Evolutionary conservation across 768 basidiomycete genomes (phyloP).

Genomic region (Tricholoma hemisulphureum): DNA sequence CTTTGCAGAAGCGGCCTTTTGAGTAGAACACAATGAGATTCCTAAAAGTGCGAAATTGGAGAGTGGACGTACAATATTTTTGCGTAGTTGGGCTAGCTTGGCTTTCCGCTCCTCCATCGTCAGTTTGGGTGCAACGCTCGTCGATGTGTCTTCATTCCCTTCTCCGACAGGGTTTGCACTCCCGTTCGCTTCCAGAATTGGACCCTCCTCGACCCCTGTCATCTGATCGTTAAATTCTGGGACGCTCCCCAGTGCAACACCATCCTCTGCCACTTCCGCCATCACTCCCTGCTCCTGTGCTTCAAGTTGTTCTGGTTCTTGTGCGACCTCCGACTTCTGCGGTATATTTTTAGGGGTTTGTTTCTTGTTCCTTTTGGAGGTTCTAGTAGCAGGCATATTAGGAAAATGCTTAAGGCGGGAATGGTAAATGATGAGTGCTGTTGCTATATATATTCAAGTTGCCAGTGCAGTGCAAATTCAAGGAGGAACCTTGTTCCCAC

Average conservation of each 20-base stretch:
- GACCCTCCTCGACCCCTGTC: constrained; percentile 23
- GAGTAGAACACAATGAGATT: background rate
- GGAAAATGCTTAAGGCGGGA: background rate
- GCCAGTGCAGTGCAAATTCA: too few species aligned
- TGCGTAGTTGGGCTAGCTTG: constrained; percentile 73
- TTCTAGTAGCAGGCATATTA: constrained; percentile 11
- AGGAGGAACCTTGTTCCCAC: background rate
- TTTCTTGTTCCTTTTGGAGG: constrained; percentile 11
- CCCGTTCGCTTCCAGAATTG: constrained; percentile 4
- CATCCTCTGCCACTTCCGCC: constrained; percentile 26
- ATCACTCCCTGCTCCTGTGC: background rate
- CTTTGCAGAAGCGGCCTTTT: constrained; percentile 71
- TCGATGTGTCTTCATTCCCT: constrained; percentile 21
- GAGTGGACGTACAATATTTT: constrained; percentile 67
- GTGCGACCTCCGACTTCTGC: background rate
- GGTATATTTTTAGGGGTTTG: background rate
- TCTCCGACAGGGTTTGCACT: constrained; percentile 19
- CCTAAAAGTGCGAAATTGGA: background rate
- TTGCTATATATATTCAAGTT: too few species aligned
- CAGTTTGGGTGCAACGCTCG: constrained; percentile 24
- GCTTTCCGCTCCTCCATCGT: constrained; percentile 73
- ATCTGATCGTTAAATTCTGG: constrained; percentile 33
- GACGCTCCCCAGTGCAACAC: too few species aligned
- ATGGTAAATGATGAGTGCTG: background rate
- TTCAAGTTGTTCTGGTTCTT: background rate